Evolutionary conservation across 129 eudicot species (phyloP), one percentile per base, ranked within the genome.

Genomic region (Helichrysum umbraculigerum): DNA sequence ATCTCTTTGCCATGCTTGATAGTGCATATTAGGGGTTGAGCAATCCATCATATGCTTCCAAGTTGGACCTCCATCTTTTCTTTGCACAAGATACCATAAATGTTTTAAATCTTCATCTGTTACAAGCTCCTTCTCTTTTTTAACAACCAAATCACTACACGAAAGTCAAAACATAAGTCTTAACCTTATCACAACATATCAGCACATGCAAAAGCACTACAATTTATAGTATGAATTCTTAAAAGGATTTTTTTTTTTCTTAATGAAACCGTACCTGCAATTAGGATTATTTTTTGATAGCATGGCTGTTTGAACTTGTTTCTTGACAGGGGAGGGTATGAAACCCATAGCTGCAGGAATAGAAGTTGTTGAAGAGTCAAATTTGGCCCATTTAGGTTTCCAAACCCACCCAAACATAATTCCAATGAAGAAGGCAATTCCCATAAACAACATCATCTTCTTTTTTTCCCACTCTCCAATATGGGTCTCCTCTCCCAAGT

Each of bases 1-100:
- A 47, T 92, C 96, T 78, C 98, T 85, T 66, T 72, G 89, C 98
- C 96, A 92, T 32, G 98, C 93, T 85, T 90, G 93, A 82, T 84
- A 87, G 77, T 72, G 76, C 96, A 92, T 87, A 41, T 51, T 39
- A 16, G 84, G 76, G 33, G 89, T 58, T 15, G 91, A 86, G 35
- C 83, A 83, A 22, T 89, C 91, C 96, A 89, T 92, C 91, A 89
- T 83, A 35, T 79, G 96, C 72, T 88, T 92, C 98, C 98, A 89
- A 73, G 87, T 80, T 25, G 85, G 90, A 51, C 98, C 93, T 50
- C 91, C 96, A 50, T 92, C 96, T 81, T 75, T 89, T 76, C 78
- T 88, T 77, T 89, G 93, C 65, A 89, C 87, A 29, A 92, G 93
- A 20, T 70, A 82, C 81, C 85, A 78, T 68, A 92, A 66, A 72